Base-by-base conservation (phyloP, 768 basidiomycete species). In the Boletus rubroflammeus region DNA sequence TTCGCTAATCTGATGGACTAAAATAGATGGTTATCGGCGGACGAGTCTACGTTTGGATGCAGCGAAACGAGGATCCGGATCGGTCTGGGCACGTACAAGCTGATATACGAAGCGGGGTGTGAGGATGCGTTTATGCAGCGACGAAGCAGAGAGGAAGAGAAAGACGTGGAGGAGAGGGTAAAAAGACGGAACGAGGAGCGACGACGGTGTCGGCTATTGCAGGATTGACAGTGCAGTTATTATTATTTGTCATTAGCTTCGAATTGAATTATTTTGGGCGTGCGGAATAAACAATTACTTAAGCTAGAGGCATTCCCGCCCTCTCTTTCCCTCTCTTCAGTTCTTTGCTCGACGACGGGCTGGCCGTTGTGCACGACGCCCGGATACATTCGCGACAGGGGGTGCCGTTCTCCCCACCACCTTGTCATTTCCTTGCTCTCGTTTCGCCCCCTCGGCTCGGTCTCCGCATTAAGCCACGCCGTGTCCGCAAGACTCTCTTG, bases 71-170 rank as follows among this genome's bases (percentile, higher is more conserved):
- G 70, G 39, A 78, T 90, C 53, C 81, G 83, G 51, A 77, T 92
- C 29, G 74, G 77, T 46, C 60, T 75, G 53, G 78, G 81, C 39
- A 77, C 77, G 56, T 91, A 90, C 77, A 86, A 83, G 69, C 62
- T 92, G 28, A 70, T 85, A 68, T 88, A 87, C 64, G 86, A 85
- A 64, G 75, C 67, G 2, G 85, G 82, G 36, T 71, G 76, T n/a
- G 88, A 88, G 67, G 86, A 88, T 41, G 61, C 69, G 31, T 43
- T 82, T 23, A 73, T 73, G 71, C 78, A 79, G 36, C 19, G 55
- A 47, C 65, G 75, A 51, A 54, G 67, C 28, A 48, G 31, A 40
- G 75, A 71, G 47, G 76, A 72, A 50, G 66, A 64, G 66, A 63
- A 44, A 62, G 63, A 47, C 47, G 62, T 78, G 64, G 46, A 56